Evolutionary conservation across 2,329 filamentous ascomycete genomes (phyloP), one percentile per base, ranked within the genome.

Genomic region (Aaosphaeria arxii): DNA sequence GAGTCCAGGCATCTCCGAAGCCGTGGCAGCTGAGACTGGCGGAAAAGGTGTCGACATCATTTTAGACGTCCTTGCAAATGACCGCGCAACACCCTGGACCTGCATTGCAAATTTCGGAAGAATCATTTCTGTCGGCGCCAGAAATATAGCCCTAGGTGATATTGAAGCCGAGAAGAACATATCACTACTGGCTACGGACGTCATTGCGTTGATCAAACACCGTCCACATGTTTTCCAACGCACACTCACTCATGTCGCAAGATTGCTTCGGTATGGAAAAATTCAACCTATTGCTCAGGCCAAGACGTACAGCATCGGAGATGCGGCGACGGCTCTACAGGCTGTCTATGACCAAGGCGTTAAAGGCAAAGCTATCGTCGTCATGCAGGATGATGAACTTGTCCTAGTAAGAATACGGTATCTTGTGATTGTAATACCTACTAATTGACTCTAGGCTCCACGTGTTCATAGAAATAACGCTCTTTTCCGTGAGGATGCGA

Each of bases 41-140:
- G 58, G 53, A 11, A 41, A 42, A 5, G 70, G 71, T n/a, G 60
- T 71, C 7, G 66, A 73, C 49, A 62, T 72, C 5, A 51, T 70
- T 5, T 50, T 72, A 45, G 71, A 66, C 50, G 48, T 41, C 11
- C n/a, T 52, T 1, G 57, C 55, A 3, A 54, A 63, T 24, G 24
- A 52, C 4, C 46, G 66, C 11, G 51, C 51, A 3, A 66, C 70
- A 0, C 74, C 71, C 0, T 79, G 72, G 74, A 50, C 66, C 6
- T 77, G 74, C 41, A 60, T 80, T 3, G 74, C 76, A 1, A 38
- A 54, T 7, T 64, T 61, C 33, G 64, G 63, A 11, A 48, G 55
- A 7, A 42, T 54, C 31, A 35, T 54, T 24, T 36, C 50, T 28
- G 39, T 50, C 24, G 54, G 45, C 5, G 43, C 46, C 30, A 44